Evolutionary conservation across 768 basidiomycete species (phyloP).

Genomic region (Suillus weaverae): DNA sequence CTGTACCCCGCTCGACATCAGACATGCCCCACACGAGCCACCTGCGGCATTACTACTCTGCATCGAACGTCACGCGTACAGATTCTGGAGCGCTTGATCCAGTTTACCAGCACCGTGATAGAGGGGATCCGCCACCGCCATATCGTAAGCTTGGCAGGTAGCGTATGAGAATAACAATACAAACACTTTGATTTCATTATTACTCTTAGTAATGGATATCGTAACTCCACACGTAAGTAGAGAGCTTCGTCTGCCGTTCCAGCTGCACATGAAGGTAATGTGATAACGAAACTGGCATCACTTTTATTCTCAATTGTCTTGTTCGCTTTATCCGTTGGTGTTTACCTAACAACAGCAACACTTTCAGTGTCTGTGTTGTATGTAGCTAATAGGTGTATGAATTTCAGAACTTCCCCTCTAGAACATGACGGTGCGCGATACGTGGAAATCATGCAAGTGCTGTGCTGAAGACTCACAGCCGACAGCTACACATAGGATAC

Average conservation of each 20-base stretch:
- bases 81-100: neutral
- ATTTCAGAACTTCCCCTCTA: neutral
- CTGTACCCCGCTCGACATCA: neutral
- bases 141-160: slow-evolving; percentile 19
- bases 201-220: neutral
- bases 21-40: slow-evolving; percentile 10
- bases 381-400: neutral
- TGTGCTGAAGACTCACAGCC: neutral
- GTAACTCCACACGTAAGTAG: neutral
- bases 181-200: neutral
- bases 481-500: neutral
- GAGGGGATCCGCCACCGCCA: slow-evolving; percentile 27
- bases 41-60: slow-evolving; percentile 25
- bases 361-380: neutral
- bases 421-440: neutral
- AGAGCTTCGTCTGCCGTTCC: neutral
- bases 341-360: neutral
- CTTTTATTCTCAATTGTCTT: neutral
- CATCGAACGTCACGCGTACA: slow-evolving; percentile 12
- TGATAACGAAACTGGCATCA: neutral
- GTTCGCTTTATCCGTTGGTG: neutral
- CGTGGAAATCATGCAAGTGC: neutral
- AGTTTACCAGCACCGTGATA: slow-evolving; percentile 22
- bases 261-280: neutral
- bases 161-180: neutral